phyloP scores from a whole-genome alignment of 495 filamentous ascomycete species.

The Hapsidospora chrysogenum region DNA sequence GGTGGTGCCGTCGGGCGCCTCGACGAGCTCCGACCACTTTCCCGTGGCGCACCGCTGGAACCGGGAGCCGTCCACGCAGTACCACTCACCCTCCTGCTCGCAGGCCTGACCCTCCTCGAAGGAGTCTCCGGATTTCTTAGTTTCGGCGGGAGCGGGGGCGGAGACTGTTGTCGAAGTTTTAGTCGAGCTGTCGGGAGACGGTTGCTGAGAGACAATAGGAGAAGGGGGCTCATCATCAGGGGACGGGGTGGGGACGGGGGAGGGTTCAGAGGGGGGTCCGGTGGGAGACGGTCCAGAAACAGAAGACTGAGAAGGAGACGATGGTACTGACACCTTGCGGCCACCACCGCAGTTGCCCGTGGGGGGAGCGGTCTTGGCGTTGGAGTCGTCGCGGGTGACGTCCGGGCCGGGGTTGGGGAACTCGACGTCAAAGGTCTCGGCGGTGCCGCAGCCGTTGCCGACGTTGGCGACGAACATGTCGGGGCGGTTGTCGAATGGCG shows the following conservation, averaged over 20 bases:
- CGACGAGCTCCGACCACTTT: slow-evolving; percentile 34
- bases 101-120: too few relatives aligned
- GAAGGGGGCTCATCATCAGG: too few relatives aligned
- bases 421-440: slow-evolving; percentile 34
- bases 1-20: slow-evolving; percentile 39
- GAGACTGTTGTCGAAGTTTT: too few relatives aligned
- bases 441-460: slow-evolving; percentile 32
- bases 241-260: too few relatives aligned
- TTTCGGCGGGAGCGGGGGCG: too few relatives aligned
- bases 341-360: neutral
- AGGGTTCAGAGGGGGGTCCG: too few relatives aligned
- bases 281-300: too few relatives aligned
- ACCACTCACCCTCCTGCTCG: slow-evolving; percentile 39
- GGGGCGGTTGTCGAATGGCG: slow-evolving; percentile 35
- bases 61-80: slow-evolving; percentile 42
- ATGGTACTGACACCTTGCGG: too few relatives aligned
- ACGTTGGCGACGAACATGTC: slow-evolving; percentile 44
- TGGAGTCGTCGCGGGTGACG: slow-evolving; percentile 20
- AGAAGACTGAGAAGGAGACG: too few relatives aligned
- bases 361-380: neutral
- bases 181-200: too few relatives aligned
- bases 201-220: too few relatives aligned
- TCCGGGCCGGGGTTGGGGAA: slow-evolving; percentile 62
- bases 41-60: slow-evolving; percentile 53
- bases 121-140: too few relatives aligned